A percentile compares a stretch with the other conserved stretches of the same genome.
Conservation (phyloP, 495 filamentous ascomycete genomes). For the Penicillium silybi region DNA sequence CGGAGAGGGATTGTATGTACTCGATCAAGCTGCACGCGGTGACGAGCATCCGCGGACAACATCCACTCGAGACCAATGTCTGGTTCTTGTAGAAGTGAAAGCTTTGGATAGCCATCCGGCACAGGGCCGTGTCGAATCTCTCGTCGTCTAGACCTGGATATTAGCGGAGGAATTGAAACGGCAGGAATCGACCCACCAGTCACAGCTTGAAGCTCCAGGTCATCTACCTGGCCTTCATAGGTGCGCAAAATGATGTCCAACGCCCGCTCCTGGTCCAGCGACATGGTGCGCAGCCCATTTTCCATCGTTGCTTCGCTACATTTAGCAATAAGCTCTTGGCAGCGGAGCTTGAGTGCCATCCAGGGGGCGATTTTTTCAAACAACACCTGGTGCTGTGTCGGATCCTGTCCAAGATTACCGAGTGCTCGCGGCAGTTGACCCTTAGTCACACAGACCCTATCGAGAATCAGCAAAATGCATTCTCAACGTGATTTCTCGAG, state of each 20-base stretch:
- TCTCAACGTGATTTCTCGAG: not conserved
- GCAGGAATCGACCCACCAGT: constrained; percentile 19
- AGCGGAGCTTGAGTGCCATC: constrained; percentile 31
- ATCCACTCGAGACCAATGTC: constrained; percentile 24
- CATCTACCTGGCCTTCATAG: constrained; percentile 34
- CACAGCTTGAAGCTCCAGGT: constrained; percentile 27
- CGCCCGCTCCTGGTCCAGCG: constrained; percentile 32
- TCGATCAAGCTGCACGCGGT: constrained; percentile 38
- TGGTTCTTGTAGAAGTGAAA: constrained; percentile 44
- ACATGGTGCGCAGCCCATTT: constrained; percentile 39
- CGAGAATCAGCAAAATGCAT: not conserved
- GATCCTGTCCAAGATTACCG: constrained; percentile 32
- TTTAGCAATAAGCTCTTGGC: constrained; percentile 32
- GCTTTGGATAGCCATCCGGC: constrained; percentile 35
- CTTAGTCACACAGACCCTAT: constrained; percentile 35
- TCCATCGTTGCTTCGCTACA: constrained; percentile 33
- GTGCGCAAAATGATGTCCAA: constrained; percentile 33
- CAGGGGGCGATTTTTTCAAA: constrained; percentile 30
- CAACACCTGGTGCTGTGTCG: constrained; percentile 29
- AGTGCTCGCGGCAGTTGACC: constrained; percentile 34
- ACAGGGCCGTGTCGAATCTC: constrained; percentile 27
- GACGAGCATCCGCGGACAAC: constrained; percentile 29
- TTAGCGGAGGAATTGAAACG: not conserved
- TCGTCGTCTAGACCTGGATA: constrained; percentile 24
- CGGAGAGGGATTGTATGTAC: constrained; percentile 20